Percentiles rank a stretch among this genome's conserved stretches.
These are phyloP conservation scores for Teunomyces cretensis DNA, from an alignment of 805 yeast genomes.

Conservation along the genomic window DNA sequence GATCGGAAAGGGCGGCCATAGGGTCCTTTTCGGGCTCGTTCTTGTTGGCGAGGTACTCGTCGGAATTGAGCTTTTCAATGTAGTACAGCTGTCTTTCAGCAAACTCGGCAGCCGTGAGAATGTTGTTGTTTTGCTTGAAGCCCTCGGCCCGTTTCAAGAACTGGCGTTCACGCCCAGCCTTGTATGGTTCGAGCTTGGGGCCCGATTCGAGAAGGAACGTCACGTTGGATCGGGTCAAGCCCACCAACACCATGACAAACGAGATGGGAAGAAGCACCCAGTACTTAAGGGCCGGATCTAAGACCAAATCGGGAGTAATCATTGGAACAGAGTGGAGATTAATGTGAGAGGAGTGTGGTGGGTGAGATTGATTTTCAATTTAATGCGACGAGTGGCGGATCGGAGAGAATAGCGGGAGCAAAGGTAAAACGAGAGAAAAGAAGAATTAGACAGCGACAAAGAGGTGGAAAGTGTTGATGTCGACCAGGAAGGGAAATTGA, in stretches of 20 bases:
- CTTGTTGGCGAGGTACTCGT: slow-evolving; percentile 55
- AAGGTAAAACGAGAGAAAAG: not conserved
- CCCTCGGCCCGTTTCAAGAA: slow-evolving; percentile 57
- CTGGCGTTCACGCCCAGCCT: slow-evolving; percentile 56
- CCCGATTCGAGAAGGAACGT: slow-evolving; percentile 59
- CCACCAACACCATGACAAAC: slow-evolving; percentile 84
- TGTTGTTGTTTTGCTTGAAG: slow-evolving; percentile 54
- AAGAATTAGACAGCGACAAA: not conserved
- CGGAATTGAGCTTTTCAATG: slow-evolving; percentile 48
- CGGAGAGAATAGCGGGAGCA: no score
- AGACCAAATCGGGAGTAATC: slow-evolving; percentile 30
- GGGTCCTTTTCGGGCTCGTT: slow-evolving; percentile 32
- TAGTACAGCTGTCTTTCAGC: slow-evolving; percentile 49
- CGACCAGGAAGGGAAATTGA: no score
- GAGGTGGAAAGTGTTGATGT: no score
- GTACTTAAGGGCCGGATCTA: slow-evolving; percentile 79
- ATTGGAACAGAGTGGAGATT: not conserved
- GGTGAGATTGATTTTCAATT: not conserved
- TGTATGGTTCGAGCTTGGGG: slow-evolving; percentile 53
- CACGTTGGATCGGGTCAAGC: slow-evolving; percentile 69
- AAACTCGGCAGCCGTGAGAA: slow-evolving; percentile 54
- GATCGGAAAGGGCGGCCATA: slow-evolving; percentile 64
- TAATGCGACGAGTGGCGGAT: no score
- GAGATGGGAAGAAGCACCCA: slow-evolving; percentile 95
- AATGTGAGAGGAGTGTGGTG: not conserved